Evolutionary conservation across 2,329 filamentous ascomycete genomes (phyloP).

Genomic region (Exophiala lecanii-corni): DNA sequence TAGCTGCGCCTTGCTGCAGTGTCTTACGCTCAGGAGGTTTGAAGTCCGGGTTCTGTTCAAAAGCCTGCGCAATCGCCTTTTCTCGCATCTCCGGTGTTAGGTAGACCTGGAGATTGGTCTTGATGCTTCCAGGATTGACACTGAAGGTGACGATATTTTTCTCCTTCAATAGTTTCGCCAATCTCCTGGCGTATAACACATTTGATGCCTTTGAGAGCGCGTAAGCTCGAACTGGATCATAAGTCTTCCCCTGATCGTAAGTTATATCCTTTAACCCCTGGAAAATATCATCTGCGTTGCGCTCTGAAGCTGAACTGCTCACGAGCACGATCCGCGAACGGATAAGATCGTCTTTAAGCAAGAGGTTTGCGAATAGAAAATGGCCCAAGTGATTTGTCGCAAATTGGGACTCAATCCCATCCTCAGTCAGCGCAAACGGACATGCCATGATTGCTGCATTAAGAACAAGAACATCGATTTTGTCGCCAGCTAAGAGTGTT

Average conservation of each 20-base stretch:
- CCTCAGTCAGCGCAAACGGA: slow-evolving; percentile 24
- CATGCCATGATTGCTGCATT: slow-evolving; percentile 41
- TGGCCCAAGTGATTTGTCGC: slow-evolving; percentile 37
- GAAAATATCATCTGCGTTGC: slow-evolving; percentile 23
- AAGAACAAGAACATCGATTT: slow-evolving; percentile 42
- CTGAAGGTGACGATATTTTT: slow-evolving; percentile 13
- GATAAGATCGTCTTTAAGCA: slow-evolving; percentile 30
- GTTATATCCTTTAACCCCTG: slow-evolving; percentile 32
- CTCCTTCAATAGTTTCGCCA: slow-evolving; percentile 8
- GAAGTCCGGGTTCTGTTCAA: slow-evolving; percentile 15
- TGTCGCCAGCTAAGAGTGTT: slow-evolving; percentile 17
- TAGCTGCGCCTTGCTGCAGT: slow-evolving; percentile 30
- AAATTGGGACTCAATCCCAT: slow-evolving; percentile 39
- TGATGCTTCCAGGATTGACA: slow-evolving; percentile 19
- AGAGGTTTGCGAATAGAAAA: slow-evolving; percentile 39
- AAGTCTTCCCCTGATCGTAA: slow-evolving; percentile 30
- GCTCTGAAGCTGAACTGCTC: slow-evolving; percentile 21
- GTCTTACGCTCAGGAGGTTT: slow-evolving; percentile 21
- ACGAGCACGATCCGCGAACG: slow-evolving; percentile 30
- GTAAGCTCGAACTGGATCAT: slow-evolving; percentile 38
- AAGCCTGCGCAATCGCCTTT: slow-evolving; percentile 3
- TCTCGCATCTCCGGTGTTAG: slow-evolving; percentile 13
- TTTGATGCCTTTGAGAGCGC: slow-evolving; percentile 46
- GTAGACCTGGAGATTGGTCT: slow-evolving; percentile 17
- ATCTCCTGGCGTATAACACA: slow-evolving; percentile 32